Evolutionary conservation across 2,329 filamentous ascomycete genomes (phyloP).

Genomic region (Neonectria sp.): DNA sequence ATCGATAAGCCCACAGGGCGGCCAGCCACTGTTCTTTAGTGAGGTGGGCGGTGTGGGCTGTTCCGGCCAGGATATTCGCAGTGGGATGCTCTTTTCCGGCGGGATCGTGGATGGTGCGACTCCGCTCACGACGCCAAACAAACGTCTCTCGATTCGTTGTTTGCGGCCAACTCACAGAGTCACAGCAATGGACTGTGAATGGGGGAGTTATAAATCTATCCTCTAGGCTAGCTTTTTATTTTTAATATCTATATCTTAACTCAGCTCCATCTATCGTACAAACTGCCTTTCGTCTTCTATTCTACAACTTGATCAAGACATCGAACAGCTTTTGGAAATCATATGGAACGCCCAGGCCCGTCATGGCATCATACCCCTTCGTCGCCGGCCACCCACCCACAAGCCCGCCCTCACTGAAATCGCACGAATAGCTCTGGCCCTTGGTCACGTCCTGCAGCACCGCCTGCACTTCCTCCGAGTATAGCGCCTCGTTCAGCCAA

Average conservation of each 20-base stretch:
- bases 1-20: conserved; percentile 13
- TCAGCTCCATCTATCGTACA: not conserved
- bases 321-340: conserved; percentile 58
- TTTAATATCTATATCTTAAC: no score
- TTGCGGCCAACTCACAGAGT: not conserved
- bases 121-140: not conserved
- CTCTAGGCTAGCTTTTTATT: not conserved
- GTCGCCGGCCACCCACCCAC: conserved; percentile 61
- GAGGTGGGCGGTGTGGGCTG: conserved; percentile 2
- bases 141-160: not conserved
- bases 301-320: conserved; percentile 48
- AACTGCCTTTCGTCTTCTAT: not conserved
- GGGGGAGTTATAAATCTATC: not conserved
- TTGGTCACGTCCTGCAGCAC: conserved; percentile 59
- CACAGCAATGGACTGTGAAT: not conserved
- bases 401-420: conserved; percentile 50
- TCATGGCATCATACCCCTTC: conserved; percentile 64
- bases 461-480: conserved; percentile 54
- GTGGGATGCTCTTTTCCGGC: not conserved
- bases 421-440: conserved; percentile 59
- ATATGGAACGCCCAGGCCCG: conserved; percentile 64
- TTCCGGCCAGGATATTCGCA: not conserved
- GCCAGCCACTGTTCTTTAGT: not conserved
- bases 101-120: not conserved
- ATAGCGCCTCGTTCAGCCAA: conserved; percentile 67